Evolutionary conservation across 805 yeast genomes (phyloP), one percentile per base, ranked within the genome.

Genomic region (Tetrapisispora nanseiensis): DNA sequence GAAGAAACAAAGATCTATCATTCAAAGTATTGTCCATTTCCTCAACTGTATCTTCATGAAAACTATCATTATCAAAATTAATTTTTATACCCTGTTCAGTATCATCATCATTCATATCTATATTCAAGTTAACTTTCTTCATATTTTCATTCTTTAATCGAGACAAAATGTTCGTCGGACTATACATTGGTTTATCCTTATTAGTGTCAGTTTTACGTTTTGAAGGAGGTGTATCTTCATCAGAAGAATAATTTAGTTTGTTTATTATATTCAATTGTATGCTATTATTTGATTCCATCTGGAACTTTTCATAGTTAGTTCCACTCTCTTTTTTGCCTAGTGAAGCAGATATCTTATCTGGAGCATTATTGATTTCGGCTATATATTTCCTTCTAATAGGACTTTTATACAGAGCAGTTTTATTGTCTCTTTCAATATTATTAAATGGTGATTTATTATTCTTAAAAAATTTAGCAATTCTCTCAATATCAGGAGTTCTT

Each of bases 121-220:
- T 24, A 27, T 28, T 30, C n/a, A n/a, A n/a, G n/a, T n/a, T n/a
- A n/a, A n/a, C n/a, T n/a, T n/a, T n/a, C n/a, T n/a, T n/a, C n/a
- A n/a, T 3, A 16, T 19, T 7, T 33, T 21, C 10, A 13, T 20
- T 5, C 16, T 19, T 26, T 59, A 57, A 30, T 20, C 36, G 39
- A 24, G 72, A 66, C 4, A 83, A 67, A 19, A 81, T 79, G 15
- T 76, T 67, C 51, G 80, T 75, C 2, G 42, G 38, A 15, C 16
- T 39, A 3, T 32, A 15, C 7, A 20, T 19, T 20, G 19, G 24
- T 7, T 32, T 15, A 3, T 18, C 23, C 12, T 30, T 6, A 3
- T 24, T 32, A n/a, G 22, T 18, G 12, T 22, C 19, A 13, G 23
- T 19, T 16, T 42, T 35, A 23, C 49, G 33, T 22, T 46, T 42